Evolutionary conservation across 139 green algal species (phyloP), one percentile per base, ranked within the genome.

Genomic region (Gonium pectorale): DNA sequence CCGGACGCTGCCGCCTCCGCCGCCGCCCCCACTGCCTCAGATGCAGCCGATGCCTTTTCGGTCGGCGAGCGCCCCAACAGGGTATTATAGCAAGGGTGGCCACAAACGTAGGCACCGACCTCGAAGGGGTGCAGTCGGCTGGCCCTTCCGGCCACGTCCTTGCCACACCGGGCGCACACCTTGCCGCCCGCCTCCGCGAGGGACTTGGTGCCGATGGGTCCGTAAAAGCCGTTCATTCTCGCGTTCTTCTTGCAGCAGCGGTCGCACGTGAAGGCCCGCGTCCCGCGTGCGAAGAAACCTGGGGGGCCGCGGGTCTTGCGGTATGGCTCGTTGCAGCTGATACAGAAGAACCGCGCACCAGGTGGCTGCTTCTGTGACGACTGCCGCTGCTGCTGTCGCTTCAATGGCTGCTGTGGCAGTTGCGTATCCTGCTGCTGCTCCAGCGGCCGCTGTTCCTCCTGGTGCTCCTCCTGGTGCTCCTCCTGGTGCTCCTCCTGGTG

Each of bases 101-200:
- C 31, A 7, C 70, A 79, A 2, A 33, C 11, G 49, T 79, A 79
- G 22, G 2, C 35, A 13, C 70, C 70, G 3, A 44, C 11, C 0
- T 11, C 0, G 22, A 11, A 21, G 22, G 46, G 46, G 31, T 79
- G 31, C 5, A 64, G 35, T 9, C 70, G 70, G 46, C 69, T 66
- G 1, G 46, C 6, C 5, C 27, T 29, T 22, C 17, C 29, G 11
- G 5, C 5, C 5, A n/a, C 41, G n/a, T 5, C 69, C n/a, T n/a
- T n/a, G 37, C 52, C 52, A 52, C 72, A 80, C 52, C 13, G 5
- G 0, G 2, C 37, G 52, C 73, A 81, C 22, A 29, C 26, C 24
- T 54, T 54, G 37, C 73, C 73, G 54, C 73, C 73, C 13, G 73
- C 54, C 54, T 69, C 73, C 52, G 69, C 35, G 54, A 81, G 22